Percentiles rank a stretch among this genome's conserved stretches.
Conservation (phyloP, 1,284 basidiomycete species). For the Fistulina hepatica region DNA sequence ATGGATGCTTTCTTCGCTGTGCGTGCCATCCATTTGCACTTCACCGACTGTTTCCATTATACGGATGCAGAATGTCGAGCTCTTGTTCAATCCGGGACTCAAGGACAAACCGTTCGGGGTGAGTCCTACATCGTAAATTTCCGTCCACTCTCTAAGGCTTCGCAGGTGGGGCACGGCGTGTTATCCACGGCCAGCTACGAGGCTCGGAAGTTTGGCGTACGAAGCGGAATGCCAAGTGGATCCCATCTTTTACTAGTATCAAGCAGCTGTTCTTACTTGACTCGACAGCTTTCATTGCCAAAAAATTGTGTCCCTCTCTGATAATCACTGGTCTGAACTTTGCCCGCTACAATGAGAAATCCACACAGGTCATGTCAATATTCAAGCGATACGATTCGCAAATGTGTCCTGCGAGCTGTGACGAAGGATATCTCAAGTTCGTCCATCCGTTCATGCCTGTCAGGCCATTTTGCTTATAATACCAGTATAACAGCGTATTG, state of each 20-base stretch:
- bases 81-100: conserved; percentile 70
- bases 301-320: conserved; percentile 89
- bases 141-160: conserved; percentile 1
- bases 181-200: conserved; percentile 86
- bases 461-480: conserved; percentile 3
- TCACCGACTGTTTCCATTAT: conserved; percentile 10
- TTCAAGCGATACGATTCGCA: conserved; percentile 73
- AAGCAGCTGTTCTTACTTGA: conserved; percentile 3
- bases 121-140: conserved; percentile 19
- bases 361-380: conserved; percentile 54
- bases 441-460: conserved; percentile 16
- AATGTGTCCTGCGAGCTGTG: conserved; percentile 72
- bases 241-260: conserved; percentile 3
- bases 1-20: conserved; percentile 64
- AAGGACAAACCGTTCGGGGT: conserved; percentile 85
- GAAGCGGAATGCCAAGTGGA: conserved; percentile 80
- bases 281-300: conserved; percentile 70
- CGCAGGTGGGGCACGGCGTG: conserved; percentile 65
- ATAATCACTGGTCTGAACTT: conserved; percentile 61
- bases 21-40: conserved; percentile 10
- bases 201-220: conserved; percentile 79
- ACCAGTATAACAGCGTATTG: conserved; percentile 72
- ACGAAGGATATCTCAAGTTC: conserved; percentile 85
- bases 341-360: conserved; percentile 63
- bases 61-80: conserved; percentile 59